Evolutionary conservation across 805 yeast genomes (phyloP), one percentile per base, ranked within the genome.

Genomic region (Lachancea kluyveri): DNA sequence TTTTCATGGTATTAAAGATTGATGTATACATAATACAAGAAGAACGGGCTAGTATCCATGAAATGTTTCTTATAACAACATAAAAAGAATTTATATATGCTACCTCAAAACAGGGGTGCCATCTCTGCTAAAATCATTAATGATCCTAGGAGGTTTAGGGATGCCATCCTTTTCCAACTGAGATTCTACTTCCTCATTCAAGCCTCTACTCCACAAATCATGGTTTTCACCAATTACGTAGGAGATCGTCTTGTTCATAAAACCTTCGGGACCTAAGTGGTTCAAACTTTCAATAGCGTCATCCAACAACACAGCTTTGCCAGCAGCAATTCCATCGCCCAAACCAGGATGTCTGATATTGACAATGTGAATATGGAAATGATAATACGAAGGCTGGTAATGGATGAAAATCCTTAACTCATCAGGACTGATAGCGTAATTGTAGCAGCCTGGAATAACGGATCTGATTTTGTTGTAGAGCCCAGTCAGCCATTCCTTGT

Each of bases 321-420:
- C 97, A 2, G 70, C 72, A 5, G 74, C 58, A 47, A 83, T 69
- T 28, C 94, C 75, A 42, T 70, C 69, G 27, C 86, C 77, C 33
- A 79, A 47, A 1, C 92, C 84, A 2, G 74, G 74, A 45, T 83
- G 83, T 12, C 59, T 66, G 5, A 82, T 66, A 47, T 83, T 80
- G 12, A 86, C 95, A 11, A 85, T 79, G 54, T 92, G 98, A 11
- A 92, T 70, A 53, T 92, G 98, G 65, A 92, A 80, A 50, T 92
- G 97, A 52, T 92, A 92, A 56, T 90, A 92, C 0, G 95, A 82
- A 0, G 98, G 98, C 44, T 88, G 97, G 57, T 92, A 83, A 62
- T 92, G 98, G 29, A 92, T 70, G 51, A 83, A 92, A 1, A 87
- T 53, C 36, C 94, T 70, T 43, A 92, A 54, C 44, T 77, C 72